These are phyloP conservation scores for Monilinia laxa DNA, from an alignment of 2,329 filamentous ascomycete species.

Conservation along the genomic window DNA sequence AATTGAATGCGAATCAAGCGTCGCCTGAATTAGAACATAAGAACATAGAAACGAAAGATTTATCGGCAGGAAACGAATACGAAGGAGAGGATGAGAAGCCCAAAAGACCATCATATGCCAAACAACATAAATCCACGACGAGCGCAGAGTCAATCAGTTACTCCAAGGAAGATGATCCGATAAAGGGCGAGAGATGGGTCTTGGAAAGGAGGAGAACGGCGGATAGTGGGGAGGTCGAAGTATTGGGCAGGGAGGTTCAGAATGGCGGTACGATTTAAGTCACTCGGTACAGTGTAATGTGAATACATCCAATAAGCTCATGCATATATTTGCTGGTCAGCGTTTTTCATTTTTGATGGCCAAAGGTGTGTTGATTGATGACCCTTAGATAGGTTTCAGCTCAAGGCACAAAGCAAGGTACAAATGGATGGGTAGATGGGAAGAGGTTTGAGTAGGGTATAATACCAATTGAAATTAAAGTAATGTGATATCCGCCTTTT, in stretches of 20 bases:
- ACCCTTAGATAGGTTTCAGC: neutral
- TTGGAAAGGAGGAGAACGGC: slow-evolving; percentile 66
- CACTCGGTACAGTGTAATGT: neutral
- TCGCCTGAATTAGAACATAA: slow-evolving; percentile 24
- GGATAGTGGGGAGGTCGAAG: slow-evolving; percentile 63
- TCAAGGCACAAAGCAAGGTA: neutral
- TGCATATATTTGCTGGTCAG: neutral
- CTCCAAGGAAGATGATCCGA: slow-evolving; percentile 58
- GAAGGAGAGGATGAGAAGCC: slow-evolving; percentile 38
- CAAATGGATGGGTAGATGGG: neutral
- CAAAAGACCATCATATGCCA: slow-evolving; percentile 14
- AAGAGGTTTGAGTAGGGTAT: neutral
- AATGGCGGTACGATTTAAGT: slow-evolving; percentile 13
- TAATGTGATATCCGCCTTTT: neutral
- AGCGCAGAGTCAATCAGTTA: slow-evolving; percentile 72
- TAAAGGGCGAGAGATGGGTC: slow-evolving; percentile 61
- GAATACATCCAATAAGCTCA: neutral
- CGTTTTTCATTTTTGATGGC: neutral
- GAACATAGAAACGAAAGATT: neutral
- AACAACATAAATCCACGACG: slow-evolving; percentile 50
- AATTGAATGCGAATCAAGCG: neutral
- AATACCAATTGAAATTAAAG: neutral
- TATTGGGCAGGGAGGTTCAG: slow-evolving; percentile 61
- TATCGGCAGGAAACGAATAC: neutral
- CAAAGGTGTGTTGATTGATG: neutral